phyloP scores from a whole-genome alignment of 163 green algal genomes.

The Prototheca wickerhamii region DNA sequence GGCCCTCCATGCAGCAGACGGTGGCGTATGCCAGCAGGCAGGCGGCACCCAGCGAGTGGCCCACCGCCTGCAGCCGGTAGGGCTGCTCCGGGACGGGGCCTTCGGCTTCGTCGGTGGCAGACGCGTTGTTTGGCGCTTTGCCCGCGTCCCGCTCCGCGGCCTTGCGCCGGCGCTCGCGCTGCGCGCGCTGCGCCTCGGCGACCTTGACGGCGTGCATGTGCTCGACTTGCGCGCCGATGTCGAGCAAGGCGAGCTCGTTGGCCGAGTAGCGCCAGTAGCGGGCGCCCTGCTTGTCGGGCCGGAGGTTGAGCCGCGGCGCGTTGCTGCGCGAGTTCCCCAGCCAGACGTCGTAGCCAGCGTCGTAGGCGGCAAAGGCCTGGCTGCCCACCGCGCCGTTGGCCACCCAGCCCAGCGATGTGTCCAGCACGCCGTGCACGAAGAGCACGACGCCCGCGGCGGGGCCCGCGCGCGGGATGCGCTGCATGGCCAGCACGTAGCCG shows the following conservation, averaged over 20 bases:
- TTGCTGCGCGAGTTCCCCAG: conserved; percentile 84
- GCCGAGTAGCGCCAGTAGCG: conserved; percentile 83
- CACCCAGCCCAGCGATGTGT: conserved; percentile 64
- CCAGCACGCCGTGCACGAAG: conserved; percentile 84
- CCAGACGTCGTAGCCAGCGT: conserved; percentile 91
- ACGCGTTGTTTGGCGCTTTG: conserved; percentile 6
- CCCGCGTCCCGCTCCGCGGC: neutral
- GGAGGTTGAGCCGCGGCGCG: conserved; percentile 53
- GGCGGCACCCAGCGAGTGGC: conserved; percentile 81
- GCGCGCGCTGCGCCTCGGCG: conserved; percentile 57
- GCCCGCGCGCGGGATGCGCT: conserved; percentile 57
- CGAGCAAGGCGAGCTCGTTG: conserved; percentile 82
- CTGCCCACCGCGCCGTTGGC: conserved; percentile 58
- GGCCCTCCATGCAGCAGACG: conserved; percentile 25
- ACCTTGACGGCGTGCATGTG: conserved; percentile 86
- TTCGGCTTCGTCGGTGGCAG: neutral
- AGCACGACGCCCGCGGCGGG: conserved; percentile 56
- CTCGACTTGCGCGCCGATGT: conserved; percentile 60
- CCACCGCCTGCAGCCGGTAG: conserved; percentile 50
- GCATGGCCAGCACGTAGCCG: conserved; percentile 62
- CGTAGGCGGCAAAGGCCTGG: conserved; percentile 89
- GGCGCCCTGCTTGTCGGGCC: neutral
- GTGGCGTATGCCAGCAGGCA: conserved; percentile 79
- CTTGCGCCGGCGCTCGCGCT: neutral
- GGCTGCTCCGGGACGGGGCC: conserved; percentile 1